Percentiles rank a stretch among this genome's conserved stretches.
phyloP scores from a whole-genome alignment of 148 eudicot species.

The Arctostaphylos glauca region DNA sequence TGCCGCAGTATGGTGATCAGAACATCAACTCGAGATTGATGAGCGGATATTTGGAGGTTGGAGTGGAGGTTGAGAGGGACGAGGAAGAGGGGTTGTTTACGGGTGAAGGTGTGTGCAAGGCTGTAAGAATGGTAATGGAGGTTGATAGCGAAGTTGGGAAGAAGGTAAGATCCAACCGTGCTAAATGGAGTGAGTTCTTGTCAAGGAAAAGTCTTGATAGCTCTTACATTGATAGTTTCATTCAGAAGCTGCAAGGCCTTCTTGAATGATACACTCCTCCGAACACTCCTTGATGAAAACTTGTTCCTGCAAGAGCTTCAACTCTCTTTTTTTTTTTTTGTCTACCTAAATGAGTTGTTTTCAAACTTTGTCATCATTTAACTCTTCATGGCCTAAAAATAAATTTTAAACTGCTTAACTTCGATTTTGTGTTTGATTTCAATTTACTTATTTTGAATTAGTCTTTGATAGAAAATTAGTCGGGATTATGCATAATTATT shows the following conservation, averaged over 20 bases:
- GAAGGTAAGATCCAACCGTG: constrained; percentile 33
- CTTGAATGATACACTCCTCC: background rate
- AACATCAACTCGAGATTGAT: constrained; percentile 42
- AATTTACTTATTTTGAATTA: too few relatives aligned
- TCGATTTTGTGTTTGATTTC: too few relatives aligned
- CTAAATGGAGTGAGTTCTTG: constrained; percentile 45
- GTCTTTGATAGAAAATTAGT: too few relatives aligned
- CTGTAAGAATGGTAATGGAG: constrained; percentile 38
- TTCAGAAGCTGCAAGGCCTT: constrained; percentile 31
- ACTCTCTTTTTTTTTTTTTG: too few relatives aligned
- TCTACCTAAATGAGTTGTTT: too few relatives aligned
- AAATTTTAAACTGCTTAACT: too few relatives aligned
- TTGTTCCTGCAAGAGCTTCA: too few relatives aligned
- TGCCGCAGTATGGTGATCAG: constrained; percentile 51
- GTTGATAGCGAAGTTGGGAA: constrained; percentile 30
- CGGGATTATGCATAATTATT: too few relatives aligned
- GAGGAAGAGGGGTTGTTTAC: constrained; percentile 40
- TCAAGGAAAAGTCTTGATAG: constrained; percentile 35
- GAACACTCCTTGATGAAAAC: too few relatives aligned
- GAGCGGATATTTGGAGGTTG: constrained; percentile 37
- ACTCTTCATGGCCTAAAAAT: too few relatives aligned
- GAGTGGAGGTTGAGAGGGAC: constrained; percentile 45
- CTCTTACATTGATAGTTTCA: constrained; percentile 41
- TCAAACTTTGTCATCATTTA: too few relatives aligned
- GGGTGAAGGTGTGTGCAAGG: constrained; percentile 36